Conservation (phyloP, 2,329 filamentous ascomycete genomes). For the Phialemonium atrogriseum region DNA sequence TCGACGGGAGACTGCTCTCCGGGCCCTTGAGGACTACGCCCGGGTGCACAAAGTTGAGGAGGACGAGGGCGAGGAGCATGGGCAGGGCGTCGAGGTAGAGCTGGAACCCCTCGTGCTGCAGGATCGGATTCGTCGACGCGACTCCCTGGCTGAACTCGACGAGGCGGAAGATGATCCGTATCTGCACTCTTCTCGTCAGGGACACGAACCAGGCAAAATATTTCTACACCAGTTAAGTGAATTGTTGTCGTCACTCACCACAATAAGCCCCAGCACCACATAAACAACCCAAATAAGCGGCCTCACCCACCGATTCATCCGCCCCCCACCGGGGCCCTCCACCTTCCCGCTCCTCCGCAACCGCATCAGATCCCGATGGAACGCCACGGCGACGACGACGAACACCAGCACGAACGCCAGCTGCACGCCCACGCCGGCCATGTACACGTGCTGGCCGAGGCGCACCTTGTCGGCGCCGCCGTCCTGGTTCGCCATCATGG, state of each 20-base stretch:
- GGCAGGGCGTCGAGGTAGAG: conserved; percentile 44
- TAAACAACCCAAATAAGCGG: conserved; percentile 25
- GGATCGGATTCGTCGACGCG: conserved; percentile 31
- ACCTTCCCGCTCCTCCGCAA: conserved; percentile 12
- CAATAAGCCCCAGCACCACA: conserved; percentile 24
- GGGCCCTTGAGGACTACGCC: conserved; percentile 36
- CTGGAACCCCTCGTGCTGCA: conserved; percentile 42
- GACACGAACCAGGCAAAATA: no score
- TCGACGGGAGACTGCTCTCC: no score
- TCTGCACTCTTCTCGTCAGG: no score
- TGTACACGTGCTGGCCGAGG: conserved; percentile 29
- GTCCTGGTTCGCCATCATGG: conserved; percentile 22
- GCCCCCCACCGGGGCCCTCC: conserved; percentile 22
- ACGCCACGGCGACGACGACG: conserved; percentile 22
- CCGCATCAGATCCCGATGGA: conserved; percentile 20
- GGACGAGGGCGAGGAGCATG: conserved; percentile 39
- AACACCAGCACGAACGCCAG: conserved; percentile 29
- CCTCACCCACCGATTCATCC: no score
- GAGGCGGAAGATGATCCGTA: conserved; percentile 53
- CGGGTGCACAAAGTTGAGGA: conserved; percentile 36
- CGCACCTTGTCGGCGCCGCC: conserved; percentile 14
- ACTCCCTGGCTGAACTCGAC: conserved; percentile 44
- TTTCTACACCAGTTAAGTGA: conserved; percentile 6
- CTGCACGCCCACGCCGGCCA: conserved; percentile 28
- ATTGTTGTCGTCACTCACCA: conserved; percentile 22